phyloP scores from a whole-genome alignment of 2,329 filamentous ascomycete species.

The Microcera coccophila region DNA sequence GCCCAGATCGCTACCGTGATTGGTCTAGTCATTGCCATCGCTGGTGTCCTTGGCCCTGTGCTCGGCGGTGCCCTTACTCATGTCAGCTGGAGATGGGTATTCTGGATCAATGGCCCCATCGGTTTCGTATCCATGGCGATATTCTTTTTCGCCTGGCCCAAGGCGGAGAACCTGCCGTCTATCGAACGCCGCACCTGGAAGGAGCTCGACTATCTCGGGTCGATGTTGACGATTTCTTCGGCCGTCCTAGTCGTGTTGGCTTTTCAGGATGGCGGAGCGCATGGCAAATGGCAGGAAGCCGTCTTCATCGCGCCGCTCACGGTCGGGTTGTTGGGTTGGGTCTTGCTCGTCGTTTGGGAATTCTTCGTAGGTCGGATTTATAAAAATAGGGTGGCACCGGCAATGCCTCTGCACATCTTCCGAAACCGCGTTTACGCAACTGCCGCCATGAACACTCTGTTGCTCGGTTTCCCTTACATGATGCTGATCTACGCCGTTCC shows the following conservation, averaged over 20 bases:
- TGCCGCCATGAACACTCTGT: conserved; percentile 42
- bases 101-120: conserved; percentile 57
- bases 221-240: conserved; percentile 49
- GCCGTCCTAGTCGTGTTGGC: conserved; percentile 55
- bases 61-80: conserved; percentile 51
- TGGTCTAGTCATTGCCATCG: conserved; percentile 45
- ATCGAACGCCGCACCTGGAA: conserved; percentile 42
- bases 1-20: conserved; percentile 45
- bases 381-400: conserved; percentile 32
- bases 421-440: conserved; percentile 44
- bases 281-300: conserved; percentile 40
- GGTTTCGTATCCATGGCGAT: conserved; percentile 43
- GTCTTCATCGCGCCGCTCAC: conserved; percentile 32
- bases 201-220: conserved; percentile 52
- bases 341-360: conserved; percentile 29
- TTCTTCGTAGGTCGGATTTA: conserved; percentile 22
- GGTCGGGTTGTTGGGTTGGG: conserved; percentile 28
- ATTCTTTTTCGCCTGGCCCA: conserved; percentile 51
- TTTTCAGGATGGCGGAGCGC: conserved; percentile 49
- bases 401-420: conserved; percentile 48
- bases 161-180: conserved; percentile 35
- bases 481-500: conserved; percentile 49
- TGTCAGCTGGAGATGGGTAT: conserved; percentile 51
- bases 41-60: conserved; percentile 50
- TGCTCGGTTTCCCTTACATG: conserved; percentile 49